Evolutionary conservation across 2,329 filamentous ascomycete species (phyloP).

Genomic region (Botrytis elliptica): DNA sequence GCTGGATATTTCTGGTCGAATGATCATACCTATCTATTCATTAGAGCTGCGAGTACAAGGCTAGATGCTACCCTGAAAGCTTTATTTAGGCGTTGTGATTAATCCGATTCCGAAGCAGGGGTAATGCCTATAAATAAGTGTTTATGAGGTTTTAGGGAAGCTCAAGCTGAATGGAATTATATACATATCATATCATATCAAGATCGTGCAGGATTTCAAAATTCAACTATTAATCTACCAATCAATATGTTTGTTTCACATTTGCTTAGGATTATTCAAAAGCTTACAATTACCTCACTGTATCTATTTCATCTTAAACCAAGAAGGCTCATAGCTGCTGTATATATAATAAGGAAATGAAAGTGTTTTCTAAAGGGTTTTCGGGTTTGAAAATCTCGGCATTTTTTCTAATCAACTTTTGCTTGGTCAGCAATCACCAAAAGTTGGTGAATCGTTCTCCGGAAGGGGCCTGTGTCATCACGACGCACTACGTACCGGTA

Average conservation of each 20-base stretch:
- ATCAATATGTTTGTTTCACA: not conserved
- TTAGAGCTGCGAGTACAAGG: not conserved
- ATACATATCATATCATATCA: not conserved
- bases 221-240: not conserved
- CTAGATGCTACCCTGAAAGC: conserved; percentile 13
- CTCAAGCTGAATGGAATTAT: not conserved
- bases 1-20: conserved; percentile 15
- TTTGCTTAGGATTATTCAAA: rapidly evolving
- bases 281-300: rapidly evolving
- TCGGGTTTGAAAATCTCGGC: not conserved
- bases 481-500: not conserved
- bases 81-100: conserved; percentile 20
- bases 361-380: not conserved
- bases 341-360: rapidly evolving
- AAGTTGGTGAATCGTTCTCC: not conserved
- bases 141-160: not conserved
- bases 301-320: rapidly evolving
- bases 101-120: conserved; percentile 8
- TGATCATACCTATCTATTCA: not conserved
- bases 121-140: not conserved
- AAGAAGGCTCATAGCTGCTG: too few species aligned
- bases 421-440: not conserved
- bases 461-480: not conserved
- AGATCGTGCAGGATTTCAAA: not conserved
- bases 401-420: not conserved